These are phyloP conservation scores for Lepiota venenata DNA, from an alignment of 768 basidiomycete genomes.

Conservation along the genomic window DNA sequence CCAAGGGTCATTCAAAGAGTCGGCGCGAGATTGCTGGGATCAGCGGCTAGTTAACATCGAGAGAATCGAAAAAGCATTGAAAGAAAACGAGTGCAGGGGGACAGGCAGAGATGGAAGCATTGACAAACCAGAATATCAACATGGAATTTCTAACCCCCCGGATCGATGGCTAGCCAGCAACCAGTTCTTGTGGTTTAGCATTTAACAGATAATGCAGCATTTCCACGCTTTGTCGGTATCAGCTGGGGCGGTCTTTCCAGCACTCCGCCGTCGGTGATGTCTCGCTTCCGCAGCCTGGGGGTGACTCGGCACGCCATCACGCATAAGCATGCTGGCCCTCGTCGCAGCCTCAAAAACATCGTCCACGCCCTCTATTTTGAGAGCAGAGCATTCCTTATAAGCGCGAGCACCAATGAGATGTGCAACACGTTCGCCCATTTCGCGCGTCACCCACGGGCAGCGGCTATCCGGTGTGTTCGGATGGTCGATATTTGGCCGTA, in stretches of 20 bases:
- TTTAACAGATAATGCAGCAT: constrained; percentile 70
- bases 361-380: constrained; percentile 91
- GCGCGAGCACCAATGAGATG: constrained; percentile 83
- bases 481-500: constrained; percentile 59
- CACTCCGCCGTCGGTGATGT: constrained; percentile 54
- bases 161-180: neutral
- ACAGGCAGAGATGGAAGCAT: neutral
- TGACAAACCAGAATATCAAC: neutral
- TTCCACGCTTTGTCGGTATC: constrained; percentile 55
- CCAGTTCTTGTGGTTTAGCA: constrained; percentile 12
- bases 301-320: constrained; percentile 69
- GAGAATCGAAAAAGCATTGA: neutral
- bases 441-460: constrained; percentile 62
- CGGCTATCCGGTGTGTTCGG: constrained; percentile 43
- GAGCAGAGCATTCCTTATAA: constrained; percentile 93
- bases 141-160: neutral
- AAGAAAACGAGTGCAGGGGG: neutral
- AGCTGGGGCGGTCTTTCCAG: constrained; percentile 37
- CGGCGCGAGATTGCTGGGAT: neutral
- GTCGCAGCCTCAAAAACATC: constrained; percentile 98
- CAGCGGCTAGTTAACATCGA: neutral
- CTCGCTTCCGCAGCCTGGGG: constrained; percentile 29
- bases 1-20: neutral
- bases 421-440: constrained; percentile 81
- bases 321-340: constrained; percentile 92